Conservation (phyloP, 2,329 filamentous ascomycete genomes). For the Torrubiellomyces zombiae region DNA sequence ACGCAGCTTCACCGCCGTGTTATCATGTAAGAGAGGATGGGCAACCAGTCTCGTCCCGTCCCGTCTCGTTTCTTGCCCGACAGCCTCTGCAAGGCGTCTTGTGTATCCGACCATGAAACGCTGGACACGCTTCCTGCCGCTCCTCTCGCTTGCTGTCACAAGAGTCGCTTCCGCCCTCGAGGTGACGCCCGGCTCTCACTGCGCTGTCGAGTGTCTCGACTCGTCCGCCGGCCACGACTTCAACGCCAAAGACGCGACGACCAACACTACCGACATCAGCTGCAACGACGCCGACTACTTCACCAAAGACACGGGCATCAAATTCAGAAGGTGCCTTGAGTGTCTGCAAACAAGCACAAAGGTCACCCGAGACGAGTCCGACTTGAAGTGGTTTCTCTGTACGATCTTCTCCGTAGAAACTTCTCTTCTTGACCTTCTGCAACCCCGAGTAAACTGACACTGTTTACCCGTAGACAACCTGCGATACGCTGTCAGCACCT, state of each 20-base stretch:
- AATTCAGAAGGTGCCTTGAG: slow-evolving; percentile 28
- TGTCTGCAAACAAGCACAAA: slow-evolving; percentile 30
- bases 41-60: no score
- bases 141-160: slow-evolving; percentile 7
- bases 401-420: slow-evolving; percentile 13
- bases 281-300: slow-evolving; percentile 26
- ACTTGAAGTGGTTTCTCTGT: slow-evolving; percentile 31
- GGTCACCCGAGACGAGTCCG: slow-evolving; percentile 20
- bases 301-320: slow-evolving; percentile 20
- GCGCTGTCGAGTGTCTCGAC: slow-evolving; percentile 29
- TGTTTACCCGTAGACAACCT: slow-evolving; percentile 29
- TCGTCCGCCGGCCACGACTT: slow-evolving; percentile 14
- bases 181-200: slow-evolving; percentile 33
- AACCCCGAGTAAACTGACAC: no score
- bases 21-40: no score
- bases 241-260: slow-evolving; percentile 21
- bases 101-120: slow-evolving; percentile 1
- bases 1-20: no score
- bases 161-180: slow-evolving; percentile 17
- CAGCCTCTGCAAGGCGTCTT: no score
- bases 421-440: no score
- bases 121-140: slow-evolving; percentile 2
- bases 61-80: no score
- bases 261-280: slow-evolving; percentile 27
- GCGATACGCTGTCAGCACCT: slow-evolving; percentile 29